These are phyloP conservation scores for Kodamaea nitidulidarum DNA, from an alignment of 805 yeast species.

Conservation along the genomic window DNA sequence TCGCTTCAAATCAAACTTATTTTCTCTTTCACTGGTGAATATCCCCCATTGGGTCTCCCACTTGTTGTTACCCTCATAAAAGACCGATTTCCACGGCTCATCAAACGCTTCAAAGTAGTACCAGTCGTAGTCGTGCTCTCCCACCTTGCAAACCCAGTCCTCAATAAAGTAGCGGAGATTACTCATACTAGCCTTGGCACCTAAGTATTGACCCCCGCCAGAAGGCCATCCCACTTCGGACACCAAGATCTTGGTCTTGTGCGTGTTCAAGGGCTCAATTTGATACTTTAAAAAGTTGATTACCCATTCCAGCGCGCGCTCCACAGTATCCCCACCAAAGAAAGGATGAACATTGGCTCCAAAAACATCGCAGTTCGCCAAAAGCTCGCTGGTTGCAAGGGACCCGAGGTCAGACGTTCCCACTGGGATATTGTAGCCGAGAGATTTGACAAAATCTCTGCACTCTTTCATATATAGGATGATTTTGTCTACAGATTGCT, in stretches of 20 bases:
- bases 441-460: slow-evolving; percentile 31
- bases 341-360: slow-evolving; percentile 70
- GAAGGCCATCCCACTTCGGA: slow-evolving; percentile 76
- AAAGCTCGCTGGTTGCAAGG: slow-evolving; percentile 34
- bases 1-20: slow-evolving; percentile 33
- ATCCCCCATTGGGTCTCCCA: slow-evolving; percentile 79
- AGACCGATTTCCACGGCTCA: slow-evolving; percentile 64
- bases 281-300: slow-evolving; percentile 43
- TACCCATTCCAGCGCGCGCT: slow-evolving; percentile 51
- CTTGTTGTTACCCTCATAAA: slow-evolving; percentile 41
- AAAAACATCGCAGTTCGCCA: slow-evolving; percentile 47
- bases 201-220: slow-evolving; percentile 47
- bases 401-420: slow-evolving; percentile 64
- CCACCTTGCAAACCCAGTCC: slow-evolving; percentile 48
- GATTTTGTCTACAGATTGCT: slow-evolving; percentile 36
- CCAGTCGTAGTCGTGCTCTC: slow-evolving; percentile 41
- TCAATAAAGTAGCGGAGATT: slow-evolving; percentile 47
- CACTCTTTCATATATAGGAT: slow-evolving; percentile 40
- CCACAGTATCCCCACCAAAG: slow-evolving; percentile 52
- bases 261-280: slow-evolving; percentile 34
- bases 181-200: slow-evolving; percentile 44
- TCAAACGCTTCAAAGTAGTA: slow-evolving; percentile 68
- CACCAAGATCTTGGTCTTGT: slow-evolving; percentile 36
- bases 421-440: slow-evolving; percentile 42
- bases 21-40: slow-evolving; percentile 44